A percentile compares a stretch with the other conserved stretches of the same genome.
phyloP scores from a whole-genome alignment of 805 yeast genomes.

The Candida adriatica region DNA sequence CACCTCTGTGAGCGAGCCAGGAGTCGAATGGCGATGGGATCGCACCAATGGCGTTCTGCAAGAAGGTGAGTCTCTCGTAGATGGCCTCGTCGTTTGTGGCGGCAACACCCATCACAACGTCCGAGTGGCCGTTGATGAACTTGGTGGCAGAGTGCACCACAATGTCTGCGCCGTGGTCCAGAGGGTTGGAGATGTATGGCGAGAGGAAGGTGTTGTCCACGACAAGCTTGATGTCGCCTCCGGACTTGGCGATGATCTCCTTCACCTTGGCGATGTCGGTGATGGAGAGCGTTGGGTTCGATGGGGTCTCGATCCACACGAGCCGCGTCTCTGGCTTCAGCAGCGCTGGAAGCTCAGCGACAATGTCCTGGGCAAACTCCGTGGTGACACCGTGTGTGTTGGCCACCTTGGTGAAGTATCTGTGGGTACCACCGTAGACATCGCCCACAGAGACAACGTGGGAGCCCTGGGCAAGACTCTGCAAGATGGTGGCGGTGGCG shows the following conservation, averaged over 20 bases:
- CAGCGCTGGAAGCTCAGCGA: constrained; percentile 47
- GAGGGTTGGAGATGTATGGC: constrained; percentile 82
- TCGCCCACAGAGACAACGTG: constrained; percentile 79
- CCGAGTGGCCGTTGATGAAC: constrained; percentile 89
- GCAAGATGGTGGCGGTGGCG: constrained; percentile 69
- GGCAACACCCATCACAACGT: constrained; percentile 81
- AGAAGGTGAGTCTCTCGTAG: constrained; percentile 60
- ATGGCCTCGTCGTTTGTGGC: constrained; percentile 58
- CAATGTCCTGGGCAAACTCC: constrained; percentile 59
- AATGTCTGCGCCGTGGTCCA: constrained; percentile 76
- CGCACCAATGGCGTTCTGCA: constrained; percentile 86
- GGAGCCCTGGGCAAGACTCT: constrained; percentile 61
- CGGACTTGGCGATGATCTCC: constrained; percentile 40
- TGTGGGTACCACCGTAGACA: constrained; percentile 88
- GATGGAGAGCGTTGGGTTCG: constrained; percentile 78
- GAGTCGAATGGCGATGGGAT: constrained; percentile 87
- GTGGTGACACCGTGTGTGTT: constrained; percentile 68
- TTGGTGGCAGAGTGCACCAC: constrained; percentile 88
- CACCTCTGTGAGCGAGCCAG: constrained; percentile 90
- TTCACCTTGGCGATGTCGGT: constrained; percentile 68
- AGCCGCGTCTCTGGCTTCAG: constrained; percentile 58
- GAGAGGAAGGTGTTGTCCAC: constrained; percentile 88
- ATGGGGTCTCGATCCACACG: constrained; percentile 87
- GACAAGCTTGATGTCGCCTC: constrained; percentile 52
- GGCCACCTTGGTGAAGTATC: constrained; percentile 85